Base-by-base conservation (phyloP, 306 rosid genomes). In the Adenanthera pavonina region DNA sequence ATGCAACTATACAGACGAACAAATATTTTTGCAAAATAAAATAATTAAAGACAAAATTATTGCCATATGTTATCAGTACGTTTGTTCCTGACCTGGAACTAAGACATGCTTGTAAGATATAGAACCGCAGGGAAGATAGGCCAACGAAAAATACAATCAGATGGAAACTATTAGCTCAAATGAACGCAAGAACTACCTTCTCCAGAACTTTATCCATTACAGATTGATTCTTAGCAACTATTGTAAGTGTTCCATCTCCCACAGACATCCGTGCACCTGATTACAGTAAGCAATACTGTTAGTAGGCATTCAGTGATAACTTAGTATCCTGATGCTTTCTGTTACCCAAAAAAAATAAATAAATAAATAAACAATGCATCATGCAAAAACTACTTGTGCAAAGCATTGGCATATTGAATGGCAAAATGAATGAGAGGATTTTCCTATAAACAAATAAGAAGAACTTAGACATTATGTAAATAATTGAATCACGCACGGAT, bases 231-330 rank as follows among this genome's bases (percentile, higher is more conserved):
- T 93, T 95, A 48, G 97, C 94, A 81, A 88, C 84, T 82, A 95
- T 76, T 60, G 98, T 95, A 76, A 95, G 94, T 57, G 97, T 84
- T 82, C 96, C 97, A 84, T 93, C 99, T n/a, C 90, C 89, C 25
- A 95, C 96, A 8, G 97, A 91, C 51, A 95, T 78, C 52, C 98
- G 91, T 65, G 91, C 97, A 87, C 99, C 99, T 95, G 91, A 65
- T 72, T 67, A 77, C 54, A 46, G 74, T 36, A 51, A 67, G 38
- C 53, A 80, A 80, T 43, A 82, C 67, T 36, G 76, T 80, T 54
- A 89, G 77, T 73, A 51, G 77, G 60, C 52, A 69, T 40, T 52
- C 68, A 44, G 7, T 13, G 38, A 71, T 44, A 64, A 69, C 16
- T 44, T 69, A 46, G 40, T 46, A 15, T 6, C 12, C 71, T 61